A percentile compares a stretch with the other conserved stretches of the same genome.
Evolutionary conservation across 805 yeast species (phyloP).

Genomic region (Candida silvicultrix): DNA sequence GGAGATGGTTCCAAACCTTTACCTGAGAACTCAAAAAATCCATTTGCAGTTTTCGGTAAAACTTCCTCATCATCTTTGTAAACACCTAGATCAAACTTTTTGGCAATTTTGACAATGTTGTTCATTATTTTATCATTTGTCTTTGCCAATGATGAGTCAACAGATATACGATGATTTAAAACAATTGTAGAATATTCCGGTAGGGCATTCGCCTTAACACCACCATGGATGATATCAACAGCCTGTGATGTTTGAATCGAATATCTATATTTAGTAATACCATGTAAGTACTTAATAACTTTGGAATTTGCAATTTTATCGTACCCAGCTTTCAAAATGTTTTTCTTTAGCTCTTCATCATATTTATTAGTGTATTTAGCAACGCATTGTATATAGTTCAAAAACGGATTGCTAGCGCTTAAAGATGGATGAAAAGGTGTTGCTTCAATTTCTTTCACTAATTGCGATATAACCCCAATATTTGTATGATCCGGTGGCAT

Average conservation of each 20-base stretch:
- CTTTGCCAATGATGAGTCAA: constrained; percentile 38
- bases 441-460: constrained; percentile 47
- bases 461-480: constrained; percentile 58
- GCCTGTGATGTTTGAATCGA: constrained; percentile 36
- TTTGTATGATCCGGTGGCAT: constrained; percentile 69
- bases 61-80: constrained; percentile 35
- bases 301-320: constrained; percentile 29
- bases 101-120: background rate
- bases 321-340: constrained; percentile 28
- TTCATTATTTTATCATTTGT: constrained; percentile 14
- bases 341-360: constrained; percentile 17
- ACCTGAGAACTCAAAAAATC: constrained; percentile 30
- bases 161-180: constrained; percentile 54
- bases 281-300: constrained; percentile 31
- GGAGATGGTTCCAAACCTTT: constrained; percentile 43
- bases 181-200: constrained; percentile 46
- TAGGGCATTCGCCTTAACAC: constrained; percentile 64
- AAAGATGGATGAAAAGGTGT: constrained; percentile 46
- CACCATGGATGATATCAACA: constrained; percentile 41
- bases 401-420: constrained; percentile 45
- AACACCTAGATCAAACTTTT: constrained; percentile 3
- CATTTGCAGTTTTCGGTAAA: constrained; percentile 22
- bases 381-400: constrained; percentile 50
- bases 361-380: constrained; percentile 39
- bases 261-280: constrained; percentile 35